Evolutionary conservation across 768 basidiomycete species (phyloP), one percentile per base, ranked within the genome.

Genomic region (Candolleomyces efflorescens): DNA sequence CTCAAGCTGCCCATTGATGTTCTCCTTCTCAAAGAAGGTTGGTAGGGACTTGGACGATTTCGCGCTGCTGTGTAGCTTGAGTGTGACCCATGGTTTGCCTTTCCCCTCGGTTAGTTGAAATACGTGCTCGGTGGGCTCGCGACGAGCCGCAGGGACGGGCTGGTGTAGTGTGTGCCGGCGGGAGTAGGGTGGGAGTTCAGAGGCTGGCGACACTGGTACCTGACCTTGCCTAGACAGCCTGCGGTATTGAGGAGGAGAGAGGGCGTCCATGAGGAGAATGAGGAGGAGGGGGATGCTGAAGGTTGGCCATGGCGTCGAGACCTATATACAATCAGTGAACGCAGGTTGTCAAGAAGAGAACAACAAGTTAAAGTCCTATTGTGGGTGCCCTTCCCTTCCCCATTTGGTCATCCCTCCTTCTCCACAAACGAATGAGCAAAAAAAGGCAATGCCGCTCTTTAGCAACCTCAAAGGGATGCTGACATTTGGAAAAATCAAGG

Each of bases 11-110:
- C 79, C 80, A 53, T 69, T 78, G 69, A 82, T 76, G 49, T 75
- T 74, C 66, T 82, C 80, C 70, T 79, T 82, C 72, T 83, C 80
- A 63, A 77, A 78, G 66, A 79, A 80, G 20, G 78, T 79, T 9
- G 81, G 80, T 36, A 81, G 67, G 53, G 78, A 80, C 55, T 77
- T 78, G 10, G 76, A 68, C 3, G 81, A 81, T 65, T 78, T 80
- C 12, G 81, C 81, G 62, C 79, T 80, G 71, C 80, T 82, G 65
- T 66, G 70, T 58, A 81, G 67, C 52, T 72, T 77, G 55, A 81
- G 75, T 45, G 75, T 74, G 53, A 77, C 70, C 75, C 77, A 78
- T 56, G 78, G 74, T 46, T 67, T 72, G 54, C 67, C 69, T 62
- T 75, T 79, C 38, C 74, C 71, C 55, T 79, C 78, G 23, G 68